Conservation (phyloP, 331 rosid species). For the Quercus tomentella region DNA sequence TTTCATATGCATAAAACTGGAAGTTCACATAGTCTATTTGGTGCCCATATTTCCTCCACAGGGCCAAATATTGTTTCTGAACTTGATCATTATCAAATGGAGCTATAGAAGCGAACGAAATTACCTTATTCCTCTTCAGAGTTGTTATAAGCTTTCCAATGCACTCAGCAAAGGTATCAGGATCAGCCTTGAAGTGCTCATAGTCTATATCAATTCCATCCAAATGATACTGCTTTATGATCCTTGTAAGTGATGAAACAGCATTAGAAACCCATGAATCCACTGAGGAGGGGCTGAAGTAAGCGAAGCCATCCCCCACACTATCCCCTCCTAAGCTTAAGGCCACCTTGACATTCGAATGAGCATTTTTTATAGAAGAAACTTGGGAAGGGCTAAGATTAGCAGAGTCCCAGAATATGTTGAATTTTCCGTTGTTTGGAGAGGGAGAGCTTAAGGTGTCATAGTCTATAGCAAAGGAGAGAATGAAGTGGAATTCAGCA, state of each 20-base stretch:
- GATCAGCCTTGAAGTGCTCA: slow-evolving; percentile 59
- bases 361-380: slow-evolving; percentile 35
- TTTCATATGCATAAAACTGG: slow-evolving; percentile 73
- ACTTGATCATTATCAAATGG: slow-evolving; percentile 65
- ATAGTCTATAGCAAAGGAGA: slow-evolving; percentile 68
- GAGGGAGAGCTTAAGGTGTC: slow-evolving; percentile 48
- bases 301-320: slow-evolving; percentile 16
- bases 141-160: slow-evolving; percentile 45
- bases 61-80: slow-evolving; percentile 56
- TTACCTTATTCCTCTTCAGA: slow-evolving; percentile 45
- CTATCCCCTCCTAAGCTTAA: slow-evolving; percentile 70
- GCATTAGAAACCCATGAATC: slow-evolving; percentile 73
- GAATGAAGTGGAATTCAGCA: slow-evolving; percentile 61
- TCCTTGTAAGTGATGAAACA: slow-evolving; percentile 54
- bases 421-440: slow-evolving; percentile 57
- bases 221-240: slow-evolving; percentile 47
- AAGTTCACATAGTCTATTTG: slow-evolving; percentile 69
- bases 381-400: slow-evolving; percentile 66
- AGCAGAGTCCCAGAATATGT: slow-evolving; percentile 56
- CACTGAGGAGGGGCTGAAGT: slow-evolving; percentile 52
- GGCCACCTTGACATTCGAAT: slow-evolving; percentile 57
- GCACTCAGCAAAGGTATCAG: slow-evolving; percentile 56
- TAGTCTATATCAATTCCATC: slow-evolving; percentile 77
- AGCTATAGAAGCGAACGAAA: slow-evolving; percentile 64
- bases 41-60: slow-evolving; percentile 61